Evolutionary conservation across 768 basidiomycete species (phyloP).

Genomic region (Mycena leptocephala): DNA sequence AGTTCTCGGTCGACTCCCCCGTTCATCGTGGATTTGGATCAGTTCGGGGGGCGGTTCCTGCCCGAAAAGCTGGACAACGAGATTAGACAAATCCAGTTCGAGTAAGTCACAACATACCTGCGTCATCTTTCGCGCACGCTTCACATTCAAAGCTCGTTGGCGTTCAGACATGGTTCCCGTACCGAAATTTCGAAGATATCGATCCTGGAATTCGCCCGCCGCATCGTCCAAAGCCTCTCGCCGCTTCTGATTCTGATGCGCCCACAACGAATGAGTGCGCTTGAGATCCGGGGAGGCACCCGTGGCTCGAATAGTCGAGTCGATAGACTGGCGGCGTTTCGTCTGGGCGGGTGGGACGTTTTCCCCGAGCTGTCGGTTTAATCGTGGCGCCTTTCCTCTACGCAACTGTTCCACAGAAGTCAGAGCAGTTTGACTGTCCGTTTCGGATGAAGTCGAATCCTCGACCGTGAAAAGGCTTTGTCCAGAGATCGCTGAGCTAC

Average conservation of each 20-base stretch:
- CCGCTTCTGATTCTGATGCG: constrained; percentile 19
- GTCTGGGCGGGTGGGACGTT: constrained; percentile 39
- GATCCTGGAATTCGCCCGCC: constrained; percentile 36
- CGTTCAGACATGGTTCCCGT: constrained; percentile 44
- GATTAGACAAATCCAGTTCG: neutral
- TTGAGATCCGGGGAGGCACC: constrained; percentile 32
- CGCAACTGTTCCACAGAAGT: constrained; percentile 22
- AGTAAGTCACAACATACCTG: constrained; percentile 54
- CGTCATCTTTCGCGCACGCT: constrained; percentile 66
- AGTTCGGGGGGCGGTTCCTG: constrained; percentile 63
- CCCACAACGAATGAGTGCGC: constrained; percentile 49
- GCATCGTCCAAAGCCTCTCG: constrained; percentile 14
- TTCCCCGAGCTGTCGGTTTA: constrained; percentile 39
- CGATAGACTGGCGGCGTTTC: constrained; percentile 22
- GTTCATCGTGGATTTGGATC: constrained; percentile 51
- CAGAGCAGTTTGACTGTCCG: constrained; percentile 23
- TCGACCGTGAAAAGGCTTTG: constrained; percentile 10
- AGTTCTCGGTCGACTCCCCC: constrained; percentile 28
- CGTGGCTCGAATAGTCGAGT: constrained; percentile 2
- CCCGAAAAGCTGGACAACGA: constrained; percentile 61
- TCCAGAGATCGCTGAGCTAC: constrained; percentile 17
- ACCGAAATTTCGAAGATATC: constrained; percentile 42
- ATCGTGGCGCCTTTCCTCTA: constrained; percentile 19
- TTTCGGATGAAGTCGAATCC: constrained; percentile 16
- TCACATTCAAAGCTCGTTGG: constrained; percentile 59